Base-by-base conservation (phyloP, 345 rosid genomes). In the Anacardium occidentale region DNA sequence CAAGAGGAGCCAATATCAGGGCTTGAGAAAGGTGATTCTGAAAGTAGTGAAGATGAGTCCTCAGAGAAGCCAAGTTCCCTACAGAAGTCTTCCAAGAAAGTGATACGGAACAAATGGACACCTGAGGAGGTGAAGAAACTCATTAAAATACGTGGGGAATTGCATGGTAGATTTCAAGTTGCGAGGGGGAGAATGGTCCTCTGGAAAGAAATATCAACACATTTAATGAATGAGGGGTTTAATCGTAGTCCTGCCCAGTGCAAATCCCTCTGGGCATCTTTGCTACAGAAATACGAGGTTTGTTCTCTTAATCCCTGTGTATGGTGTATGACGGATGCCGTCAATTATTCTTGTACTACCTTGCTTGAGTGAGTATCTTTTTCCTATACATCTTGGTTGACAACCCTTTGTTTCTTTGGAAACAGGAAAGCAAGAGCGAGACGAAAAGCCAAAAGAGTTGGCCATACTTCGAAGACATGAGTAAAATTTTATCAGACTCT, bases 121-220 rank as follows among this genome's bases (percentile, higher is more conserved):
- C 91, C 94, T 1, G 94, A 86, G 78, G 99, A 95, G 83, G 77
- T 92, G 17, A 91, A 85, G 84, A 79, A 80, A 75, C 87, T 95
- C 71, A 92, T 95, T 50, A 78, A 83, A 83, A 70, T 78, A 82
- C 90, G 98, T 2, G 88, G 94, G 74, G 85, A 86, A 64, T 73
- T 92, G 68, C 87, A 88, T 75, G 69, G 81, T 54, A 88, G 84
- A 83, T 95, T 95, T 77, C 87, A 86, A 60, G 85, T 87, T 65
- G 96, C 83, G 57, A 92, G 86, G 81, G 93, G 98, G 50, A 87
- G 97, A 80, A 95, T 92, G 99, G 93, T 88, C 55, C 88, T 95
- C 29, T 95, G 99, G 99, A 88, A 88, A 83, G 97, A 91, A 82
- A 83, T 95, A 76, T 95, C 99, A 59, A 29, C 81, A 20, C 81